Evolutionary conservation across 495 filamentous ascomycete species (phyloP).

Genomic region (Penicillium samsonianum): DNA sequence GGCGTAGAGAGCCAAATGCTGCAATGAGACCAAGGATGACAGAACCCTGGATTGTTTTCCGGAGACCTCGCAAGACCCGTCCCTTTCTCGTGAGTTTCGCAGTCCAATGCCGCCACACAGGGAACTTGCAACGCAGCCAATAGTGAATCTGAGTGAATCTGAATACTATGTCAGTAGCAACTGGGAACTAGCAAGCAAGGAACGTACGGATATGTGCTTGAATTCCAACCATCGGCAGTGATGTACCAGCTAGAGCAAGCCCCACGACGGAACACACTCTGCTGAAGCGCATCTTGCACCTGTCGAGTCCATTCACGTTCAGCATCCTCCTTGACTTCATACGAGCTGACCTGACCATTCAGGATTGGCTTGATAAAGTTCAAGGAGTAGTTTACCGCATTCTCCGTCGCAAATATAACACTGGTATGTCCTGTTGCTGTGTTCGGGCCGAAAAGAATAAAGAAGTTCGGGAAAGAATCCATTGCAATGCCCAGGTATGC

Average conservation of each 20-base stretch:
- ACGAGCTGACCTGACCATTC: conserved; percentile 40
- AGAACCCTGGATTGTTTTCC: conserved; percentile 18
- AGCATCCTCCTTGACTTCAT: conserved; percentile 52
- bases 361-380: conserved; percentile 47
- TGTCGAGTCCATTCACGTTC: conserved; percentile 55
- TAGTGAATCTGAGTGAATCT: conserved; percentile 56
- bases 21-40: conserved; percentile 23
- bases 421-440: conserved; percentile 64
- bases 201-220: conserved; percentile 59
- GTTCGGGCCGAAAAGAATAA: conserved; percentile 67
- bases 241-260: conserved; percentile 61
- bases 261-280: conserved; percentile 54
- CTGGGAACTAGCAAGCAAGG: not conserved
- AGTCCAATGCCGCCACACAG: conserved; percentile 57
- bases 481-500: conserved; percentile 66
- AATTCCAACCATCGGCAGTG: conserved; percentile 59
- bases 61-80: conserved; percentile 26
- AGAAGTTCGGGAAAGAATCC: conserved; percentile 69
- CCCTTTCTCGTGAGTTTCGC: conserved; percentile 54
- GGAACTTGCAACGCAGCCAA: conserved; percentile 53
- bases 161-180: conserved; percentile 6
- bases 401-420: conserved; percentile 61
- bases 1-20: conserved; percentile 22
- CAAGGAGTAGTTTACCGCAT: conserved; percentile 54
- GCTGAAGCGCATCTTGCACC: conserved; percentile 54